Conservation (phyloP, 1,284 basidiomycete genomes). For the Rhizopogon hawkerae region DNA sequence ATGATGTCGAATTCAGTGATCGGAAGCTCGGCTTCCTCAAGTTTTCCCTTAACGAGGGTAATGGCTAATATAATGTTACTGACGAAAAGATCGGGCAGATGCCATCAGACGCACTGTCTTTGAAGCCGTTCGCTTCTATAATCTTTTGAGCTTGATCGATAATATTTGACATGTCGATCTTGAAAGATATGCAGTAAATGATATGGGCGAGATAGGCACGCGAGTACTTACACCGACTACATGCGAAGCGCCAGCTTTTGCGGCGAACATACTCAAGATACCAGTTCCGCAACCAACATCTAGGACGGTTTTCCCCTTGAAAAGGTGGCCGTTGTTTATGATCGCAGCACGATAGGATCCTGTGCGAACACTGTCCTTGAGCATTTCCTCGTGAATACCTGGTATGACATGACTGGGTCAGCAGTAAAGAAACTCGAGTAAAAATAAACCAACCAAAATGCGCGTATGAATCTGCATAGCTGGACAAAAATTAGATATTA, state of each 20-base stretch:
- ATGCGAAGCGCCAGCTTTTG: conserved; percentile 92
- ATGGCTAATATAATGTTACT: conserved; percentile 51
- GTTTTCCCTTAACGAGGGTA: conserved; percentile 95
- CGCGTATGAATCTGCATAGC: conserved; percentile 88
- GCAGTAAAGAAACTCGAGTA: conserved; percentile 1
- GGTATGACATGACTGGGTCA: conserved; percentile 6
- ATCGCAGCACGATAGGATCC: conserved; percentile 94
- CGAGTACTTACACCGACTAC: conserved; percentile 75
- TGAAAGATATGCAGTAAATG: conserved; percentile 11
- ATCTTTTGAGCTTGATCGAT: conserved; percentile 98
- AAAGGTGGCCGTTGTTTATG: conserved; percentile 90
- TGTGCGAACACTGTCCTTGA: conserved; percentile 96
- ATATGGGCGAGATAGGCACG: conserved; percentile 1
- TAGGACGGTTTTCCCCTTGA: conserved; percentile 93
- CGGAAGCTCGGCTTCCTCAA: conserved; percentile 85
- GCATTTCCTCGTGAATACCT: conserved; percentile 99
- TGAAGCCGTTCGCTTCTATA: conserved; percentile 92
- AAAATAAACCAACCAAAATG: conserved; percentile 68
- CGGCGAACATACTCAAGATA: conserved; percentile 98
- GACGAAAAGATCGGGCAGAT: not conserved
- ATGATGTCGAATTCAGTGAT: conserved; percentile 94
- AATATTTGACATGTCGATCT: conserved; percentile 99
- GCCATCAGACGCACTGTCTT: conserved; percentile 64
- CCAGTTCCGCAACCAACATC: conserved; percentile 99
- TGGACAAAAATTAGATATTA: conserved; percentile 33